Conservation (phyloP, 2,329 filamentous ascomycete species). For the Elsinoe batatas region DNA sequence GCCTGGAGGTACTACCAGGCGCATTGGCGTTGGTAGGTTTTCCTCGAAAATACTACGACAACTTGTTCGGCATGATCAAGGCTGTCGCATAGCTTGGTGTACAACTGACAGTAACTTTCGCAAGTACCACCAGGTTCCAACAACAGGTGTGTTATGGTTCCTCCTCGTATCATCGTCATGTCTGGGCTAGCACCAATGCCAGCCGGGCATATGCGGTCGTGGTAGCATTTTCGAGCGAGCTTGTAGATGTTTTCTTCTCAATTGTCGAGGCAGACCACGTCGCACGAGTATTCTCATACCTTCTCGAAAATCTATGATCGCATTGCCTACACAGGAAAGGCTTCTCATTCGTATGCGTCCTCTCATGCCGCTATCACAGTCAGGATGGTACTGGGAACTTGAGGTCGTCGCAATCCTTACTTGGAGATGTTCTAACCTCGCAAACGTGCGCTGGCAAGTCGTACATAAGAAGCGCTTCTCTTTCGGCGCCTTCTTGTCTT, state of each 20-base stretch:
- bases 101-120: too few relatives aligned
- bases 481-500: constrained; percentile 17
- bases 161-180: too few relatives aligned
- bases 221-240: too few relatives aligned
- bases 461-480: constrained; percentile 28
- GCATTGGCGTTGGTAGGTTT: too few relatives aligned
- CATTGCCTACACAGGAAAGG: constrained; percentile 32
- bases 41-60: too few relatives aligned
- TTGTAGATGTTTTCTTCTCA: background rate
- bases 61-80: too few relatives aligned
- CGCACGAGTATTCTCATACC: constrained; percentile 22
- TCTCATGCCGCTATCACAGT: constrained; percentile 13
- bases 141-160: too few relatives aligned
- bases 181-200: too few relatives aligned
- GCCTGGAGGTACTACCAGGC: too few relatives aligned
- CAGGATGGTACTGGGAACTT: background rate
- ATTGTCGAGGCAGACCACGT: background rate
- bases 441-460: constrained; percentile 26
- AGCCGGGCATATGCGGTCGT: too few relatives aligned
- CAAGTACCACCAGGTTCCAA: too few relatives aligned
- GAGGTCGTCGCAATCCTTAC: constrained; percentile 18
- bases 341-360: constrained; percentile 31
- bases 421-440: constrained; percentile 33
- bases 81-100: too few relatives aligned
- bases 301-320: constrained; percentile 34